phyloP scores from a whole-genome alignment of 148 eudicot genomes.

The Simmondsia chinensis region DNA sequence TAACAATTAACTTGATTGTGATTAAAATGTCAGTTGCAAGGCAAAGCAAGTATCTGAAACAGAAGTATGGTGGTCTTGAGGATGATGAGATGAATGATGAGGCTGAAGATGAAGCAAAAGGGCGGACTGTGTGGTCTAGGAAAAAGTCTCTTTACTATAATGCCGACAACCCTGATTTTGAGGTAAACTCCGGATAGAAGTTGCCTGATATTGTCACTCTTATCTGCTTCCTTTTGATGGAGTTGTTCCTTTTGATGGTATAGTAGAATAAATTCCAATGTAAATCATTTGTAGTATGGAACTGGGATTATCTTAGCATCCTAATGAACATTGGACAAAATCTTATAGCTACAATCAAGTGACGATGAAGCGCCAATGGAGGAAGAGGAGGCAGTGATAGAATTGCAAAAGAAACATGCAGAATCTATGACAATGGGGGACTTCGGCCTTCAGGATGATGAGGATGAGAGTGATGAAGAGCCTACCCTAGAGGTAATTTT shows the following conservation, averaged over 20 bases:
- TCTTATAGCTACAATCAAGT: conserved; percentile 45
- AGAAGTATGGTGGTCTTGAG: conserved; percentile 56
- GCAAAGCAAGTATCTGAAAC: conserved; percentile 41
- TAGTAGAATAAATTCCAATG: too few species aligned
- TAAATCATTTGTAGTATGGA: too few species aligned
- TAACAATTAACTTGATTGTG: conserved; percentile 1
- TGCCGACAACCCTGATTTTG: conserved; percentile 41
- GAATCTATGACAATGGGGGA: conserved; percentile 45
- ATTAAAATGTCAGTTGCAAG: conserved; percentile 38
- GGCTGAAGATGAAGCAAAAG: conserved; percentile 51
- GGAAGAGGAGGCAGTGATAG: conserved; percentile 69
- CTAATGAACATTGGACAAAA: conserved; percentile 6
- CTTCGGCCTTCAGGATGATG: conserved; percentile 48
- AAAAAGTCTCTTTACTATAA: conserved; percentile 21
- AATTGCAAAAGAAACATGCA: conserved; percentile 49
- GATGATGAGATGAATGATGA: conserved; percentile 74
- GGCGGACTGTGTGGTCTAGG: conserved; percentile 41
- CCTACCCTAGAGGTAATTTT: conserved; percentile 68
- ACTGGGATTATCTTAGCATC: not conserved
- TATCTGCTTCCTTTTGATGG: not conserved
- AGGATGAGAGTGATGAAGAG: conserved; percentile 58
- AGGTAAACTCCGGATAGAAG: conserved; percentile 27
- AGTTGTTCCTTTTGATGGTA: too few species aligned
- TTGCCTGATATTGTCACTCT: not conserved
- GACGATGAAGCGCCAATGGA: conserved; percentile 53